Conservation (phyloP, 352 stramenopile species). For the Pseudoperonospora humuli region DNA sequence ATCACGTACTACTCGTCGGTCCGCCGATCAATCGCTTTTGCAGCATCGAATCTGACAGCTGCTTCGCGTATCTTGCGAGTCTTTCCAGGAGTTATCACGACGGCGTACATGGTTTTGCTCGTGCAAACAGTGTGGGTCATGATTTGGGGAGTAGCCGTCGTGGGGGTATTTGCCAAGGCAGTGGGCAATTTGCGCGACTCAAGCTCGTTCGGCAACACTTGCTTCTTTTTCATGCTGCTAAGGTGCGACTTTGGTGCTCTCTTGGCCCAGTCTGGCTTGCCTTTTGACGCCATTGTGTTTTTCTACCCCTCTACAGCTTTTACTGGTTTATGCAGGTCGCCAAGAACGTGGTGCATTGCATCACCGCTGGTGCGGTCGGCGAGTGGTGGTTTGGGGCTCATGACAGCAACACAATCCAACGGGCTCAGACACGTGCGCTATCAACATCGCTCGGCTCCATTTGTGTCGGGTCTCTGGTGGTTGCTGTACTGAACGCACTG, state of each 20-base stretch:
- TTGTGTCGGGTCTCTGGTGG: slow-evolving; percentile 73
- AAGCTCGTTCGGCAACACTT: slow-evolving; percentile 56
- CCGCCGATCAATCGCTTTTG: slow-evolving; percentile 67
- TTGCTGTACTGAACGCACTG: slow-evolving; percentile 58
- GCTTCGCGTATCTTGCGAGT: slow-evolving; percentile 64
- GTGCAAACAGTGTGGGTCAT: slow-evolving; percentile 64
- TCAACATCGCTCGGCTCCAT: slow-evolving; percentile 79
- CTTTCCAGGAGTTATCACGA: slow-evolving; percentile 63
- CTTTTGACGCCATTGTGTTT: background rate
- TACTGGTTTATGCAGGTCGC: slow-evolving; percentile 82
- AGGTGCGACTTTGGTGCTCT: slow-evolving; percentile 31
- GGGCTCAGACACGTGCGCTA: slow-evolving; percentile 50
- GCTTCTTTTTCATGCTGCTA: slow-evolving; percentile 81
- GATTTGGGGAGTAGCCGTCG: slow-evolving; percentile 66
- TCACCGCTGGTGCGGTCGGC: slow-evolving; percentile 64
- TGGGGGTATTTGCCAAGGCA: slow-evolving; percentile 63
- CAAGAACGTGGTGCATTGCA: slow-evolving; percentile 84
- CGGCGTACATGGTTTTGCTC: slow-evolving; percentile 55
- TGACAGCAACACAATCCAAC: slow-evolving; percentile 63
- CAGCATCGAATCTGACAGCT: slow-evolving; percentile 64
- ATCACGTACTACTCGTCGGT: slow-evolving; percentile 59
- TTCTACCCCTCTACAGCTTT: slow-evolving; percentile 29
- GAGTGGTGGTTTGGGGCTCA: slow-evolving; percentile 83
- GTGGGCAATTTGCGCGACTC: slow-evolving; percentile 41
- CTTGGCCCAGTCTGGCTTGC: background rate